These are phyloP conservation scores for Grosmannia huntii DNA, from an alignment of 2,329 filamentous ascomycete species.

Conservation along the genomic window DNA sequence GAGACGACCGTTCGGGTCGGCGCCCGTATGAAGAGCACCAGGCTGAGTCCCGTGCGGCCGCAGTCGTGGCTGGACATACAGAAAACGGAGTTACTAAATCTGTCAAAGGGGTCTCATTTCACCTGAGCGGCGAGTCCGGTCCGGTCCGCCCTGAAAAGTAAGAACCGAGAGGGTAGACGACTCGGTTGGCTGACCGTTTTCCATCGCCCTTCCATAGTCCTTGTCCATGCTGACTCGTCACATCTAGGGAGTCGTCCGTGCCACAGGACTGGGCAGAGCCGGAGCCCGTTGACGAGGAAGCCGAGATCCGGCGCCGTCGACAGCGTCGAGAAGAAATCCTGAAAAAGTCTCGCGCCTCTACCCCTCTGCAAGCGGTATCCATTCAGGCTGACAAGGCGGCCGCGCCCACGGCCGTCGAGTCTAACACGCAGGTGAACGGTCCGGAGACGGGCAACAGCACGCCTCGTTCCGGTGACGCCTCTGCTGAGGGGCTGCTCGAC, in stretches of 20 bases:
- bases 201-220: no score
- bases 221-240: neutral
- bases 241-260: neutral
- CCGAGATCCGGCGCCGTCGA: slow-evolving; percentile 72
- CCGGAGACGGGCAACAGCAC: slow-evolving; percentile 21
- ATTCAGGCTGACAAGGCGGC: slow-evolving; percentile 46
- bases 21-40: slow-evolving; percentile 17
- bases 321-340: slow-evolving; percentile 75
- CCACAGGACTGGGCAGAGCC: slow-evolving; percentile 25
- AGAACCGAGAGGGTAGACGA: neutral
- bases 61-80: neutral
- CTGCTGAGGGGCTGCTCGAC: slow-evolving; percentile 37
- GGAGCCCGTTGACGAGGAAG: slow-evolving; percentile 63
- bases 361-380: slow-evolving; percentile 63
- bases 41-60: slow-evolving; percentile 20
- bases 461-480: slow-evolving; percentile 31
- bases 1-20: slow-evolving; percentile 17
- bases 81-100: slow-evolving; percentile 41
- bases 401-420: slow-evolving; percentile 35
- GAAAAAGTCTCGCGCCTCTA: slow-evolving; percentile 65
- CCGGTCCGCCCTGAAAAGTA: neutral
- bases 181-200: no score
- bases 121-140: slow-evolving; percentile 16
- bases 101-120: slow-evolving; percentile 45
- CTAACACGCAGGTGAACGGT: slow-evolving; percentile 30